Percentiles rank a stretch among this genome's conserved stretches.
Evolutionary conservation across 1,139 yeast genomes (phyloP).

Genomic region (Blastobotrys persicus): DNA sequence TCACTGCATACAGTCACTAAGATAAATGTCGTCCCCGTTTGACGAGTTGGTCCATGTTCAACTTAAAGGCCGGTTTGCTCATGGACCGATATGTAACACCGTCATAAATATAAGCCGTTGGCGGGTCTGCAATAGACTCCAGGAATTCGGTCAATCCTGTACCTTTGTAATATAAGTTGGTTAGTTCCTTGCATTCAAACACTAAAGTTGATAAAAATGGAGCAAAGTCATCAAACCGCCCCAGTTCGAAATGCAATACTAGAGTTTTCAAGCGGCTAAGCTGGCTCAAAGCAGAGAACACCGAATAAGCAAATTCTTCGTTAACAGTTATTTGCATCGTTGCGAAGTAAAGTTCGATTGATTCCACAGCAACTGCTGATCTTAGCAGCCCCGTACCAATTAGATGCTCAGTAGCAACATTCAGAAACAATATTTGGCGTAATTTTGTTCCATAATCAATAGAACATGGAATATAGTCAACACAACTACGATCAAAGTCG

Average conservation of each 20-base stretch:
- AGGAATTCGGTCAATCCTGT: conserved; percentile 1
- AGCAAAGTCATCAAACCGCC: conserved; percentile 5
- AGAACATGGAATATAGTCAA: neutral
- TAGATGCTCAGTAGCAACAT: neutral
- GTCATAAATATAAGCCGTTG: neutral
- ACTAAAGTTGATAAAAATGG: neutral
- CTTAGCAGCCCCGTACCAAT: conserved; percentile 1
- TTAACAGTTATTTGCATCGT: neutral
- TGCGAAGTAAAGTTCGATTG: conserved; percentile 1
- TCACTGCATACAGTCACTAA: no score
- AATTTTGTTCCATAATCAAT: neutral
- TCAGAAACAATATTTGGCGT: neutral
- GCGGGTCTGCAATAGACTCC: conserved; percentile 2
- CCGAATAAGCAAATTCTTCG: neutral
- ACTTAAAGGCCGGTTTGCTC: neutral
- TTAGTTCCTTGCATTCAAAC: neutral
- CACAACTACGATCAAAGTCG: conserved; percentile 2
- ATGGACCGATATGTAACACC: conserved; percentile 3
- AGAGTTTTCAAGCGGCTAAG: neutral
- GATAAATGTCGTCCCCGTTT: conserved; percentile 4
- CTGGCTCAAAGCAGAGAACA: neutral
- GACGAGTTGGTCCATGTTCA: conserved; percentile 3
- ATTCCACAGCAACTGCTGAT: neutral
- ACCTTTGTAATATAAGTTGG: neutral
- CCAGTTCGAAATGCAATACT: neutral